Evolutionary conservation across 768 basidiomycete genomes (phyloP), one percentile per base, ranked within the genome.

Genomic region (Tricholoma bakamatsutake): DNA sequence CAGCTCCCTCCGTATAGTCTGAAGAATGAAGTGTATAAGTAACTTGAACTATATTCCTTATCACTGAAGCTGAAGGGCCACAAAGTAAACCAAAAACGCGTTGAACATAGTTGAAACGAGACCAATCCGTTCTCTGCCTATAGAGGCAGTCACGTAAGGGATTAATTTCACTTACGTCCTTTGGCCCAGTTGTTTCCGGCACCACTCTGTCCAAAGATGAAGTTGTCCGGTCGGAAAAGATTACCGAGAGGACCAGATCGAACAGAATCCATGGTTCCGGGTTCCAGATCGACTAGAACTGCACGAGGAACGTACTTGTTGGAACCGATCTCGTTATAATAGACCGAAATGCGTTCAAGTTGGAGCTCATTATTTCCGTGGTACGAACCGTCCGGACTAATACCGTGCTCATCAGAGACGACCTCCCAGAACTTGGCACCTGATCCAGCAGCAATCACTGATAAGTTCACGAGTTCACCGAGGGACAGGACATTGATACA

Each of bases 131-230:
- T n/a, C n/a, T n/a, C n/a, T n/a, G 24, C 21, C 21, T 28, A 12
- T 34, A 10, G 7, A 52, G n/a, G 6, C 2, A 31, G 35, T 10
- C 7, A 12, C 37, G 27, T 12, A 51, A 33, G 30, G 18, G 31
- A 17, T 37, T 37, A 54, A 40, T 52, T 40, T 33, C 50, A 89
- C 92, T 83, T 68, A 93, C 89, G 90, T 80, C 96, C 96, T 87
- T 98, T 99, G 21, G 97, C 96, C 97, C 97, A 98, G 79, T 98
- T 98, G 85, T 99, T 98, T 69, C 96, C 95, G 64, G 94, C 96
- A 76, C 94, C 94, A 72, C 86, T 93, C 75, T 98, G 96, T 54
- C 94, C 96, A 62, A 95, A 97, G 66, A 98, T 93, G 68, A 96
- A 96, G 82, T 97, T 98, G 77, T 97, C 95, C 35, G 95, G 95